Base-by-base conservation (phyloP, 2,329 filamentous ascomycete genomes). In the Fusarium palustre region DNA sequence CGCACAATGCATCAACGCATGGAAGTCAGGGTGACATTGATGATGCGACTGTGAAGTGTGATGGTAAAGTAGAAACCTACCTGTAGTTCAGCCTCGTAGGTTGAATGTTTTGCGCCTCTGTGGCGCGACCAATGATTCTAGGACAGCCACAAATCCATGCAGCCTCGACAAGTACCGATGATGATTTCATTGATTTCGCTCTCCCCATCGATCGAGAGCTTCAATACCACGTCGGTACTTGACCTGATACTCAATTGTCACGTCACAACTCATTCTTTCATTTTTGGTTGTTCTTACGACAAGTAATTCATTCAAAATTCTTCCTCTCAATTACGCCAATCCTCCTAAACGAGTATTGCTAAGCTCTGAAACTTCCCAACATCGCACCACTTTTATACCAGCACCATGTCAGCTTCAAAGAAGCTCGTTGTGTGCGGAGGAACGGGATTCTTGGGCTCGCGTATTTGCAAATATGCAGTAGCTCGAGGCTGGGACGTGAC, bases 391-490 rank as follows among this genome's bases (percentile, higher is more conserved):
- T 66, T 71, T 56, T 52, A 61, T 45, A 58, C 55, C 47, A 67
- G 33, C 59, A 81, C 77, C 80, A 87, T 88, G 80, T 81, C 85
- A 55, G 83, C 86, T 69, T 85, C 86, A 69, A 97, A 94, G 82
- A 91, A 89, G 80, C 85, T 99, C 43, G 90, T 98, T 42, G 94
- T 99, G 56, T 97, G 92, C 71, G 96, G 96, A 72, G 95, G 95
- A 63, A 97, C 93, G 80, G 95, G 96, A 34, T 99, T 98, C 78
- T 82, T 99, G 28, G 93, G 93, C 81, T 87, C 85, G 25, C 88
- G 95, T 58, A 97, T 99, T 82, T 98, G 96, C 84, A 96, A 93
- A 83, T 91, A 92, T 55, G 96, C 93, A 45, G 90, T 93, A 52
- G 87, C 90, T 46, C 86, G 94, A 77, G 93, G 94, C 57, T 98